These are phyloP conservation scores for Gymnopilus dilepis DNA, from an alignment of 768 basidiomycete species.

Conservation along the genomic window DNA sequence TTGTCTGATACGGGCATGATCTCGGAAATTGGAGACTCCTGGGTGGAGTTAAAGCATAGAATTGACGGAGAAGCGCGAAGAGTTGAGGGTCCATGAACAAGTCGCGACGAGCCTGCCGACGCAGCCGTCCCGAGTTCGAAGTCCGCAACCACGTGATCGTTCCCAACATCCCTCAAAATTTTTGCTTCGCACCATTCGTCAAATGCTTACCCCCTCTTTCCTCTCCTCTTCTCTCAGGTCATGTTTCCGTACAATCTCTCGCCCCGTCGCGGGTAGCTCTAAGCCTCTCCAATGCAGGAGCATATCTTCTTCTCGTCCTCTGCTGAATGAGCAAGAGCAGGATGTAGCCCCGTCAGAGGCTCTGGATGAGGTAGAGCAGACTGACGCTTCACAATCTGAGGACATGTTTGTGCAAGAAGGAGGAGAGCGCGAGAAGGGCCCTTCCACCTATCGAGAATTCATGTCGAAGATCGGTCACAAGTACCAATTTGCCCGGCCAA, in stretches of 20 bases:
- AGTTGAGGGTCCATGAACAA: constrained; percentile 37
- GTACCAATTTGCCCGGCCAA: constrained; percentile 51
- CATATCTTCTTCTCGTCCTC: constrained; percentile 31
- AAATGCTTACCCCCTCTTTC: constrained; percentile 42
- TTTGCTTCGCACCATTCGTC: constrained; percentile 24
- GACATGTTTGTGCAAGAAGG: constrained; percentile 15
- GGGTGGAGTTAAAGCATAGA: constrained; percentile 55
- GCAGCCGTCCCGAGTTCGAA: constrained; percentile 11
- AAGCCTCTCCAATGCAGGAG: constrained; percentile 25
- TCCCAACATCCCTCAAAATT: constrained; percentile 38
- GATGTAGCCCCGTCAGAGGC: constrained; percentile 26
- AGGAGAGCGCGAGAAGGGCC: constrained; percentile 13
- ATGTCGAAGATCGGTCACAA: constrained; percentile 44
- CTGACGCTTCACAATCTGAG: constrained; percentile 10
- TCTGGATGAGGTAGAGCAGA: constrained; percentile 22
- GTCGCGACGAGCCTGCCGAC: not conserved
- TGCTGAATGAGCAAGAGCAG: constrained; percentile 24
- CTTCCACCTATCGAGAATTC: constrained; percentile 46
- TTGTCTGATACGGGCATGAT: constrained; percentile 37
- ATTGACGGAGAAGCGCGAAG: constrained; percentile 54
- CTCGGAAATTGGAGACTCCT: constrained; percentile 47
- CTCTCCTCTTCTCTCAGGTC: constrained; percentile 35
- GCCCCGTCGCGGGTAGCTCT: constrained; percentile 23
- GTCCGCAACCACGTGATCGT: constrained; percentile 34
- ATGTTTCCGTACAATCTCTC: constrained; percentile 32